phyloP scores from a whole-genome alignment of 306 rosid genomes.

The Corylus americana region DNA sequence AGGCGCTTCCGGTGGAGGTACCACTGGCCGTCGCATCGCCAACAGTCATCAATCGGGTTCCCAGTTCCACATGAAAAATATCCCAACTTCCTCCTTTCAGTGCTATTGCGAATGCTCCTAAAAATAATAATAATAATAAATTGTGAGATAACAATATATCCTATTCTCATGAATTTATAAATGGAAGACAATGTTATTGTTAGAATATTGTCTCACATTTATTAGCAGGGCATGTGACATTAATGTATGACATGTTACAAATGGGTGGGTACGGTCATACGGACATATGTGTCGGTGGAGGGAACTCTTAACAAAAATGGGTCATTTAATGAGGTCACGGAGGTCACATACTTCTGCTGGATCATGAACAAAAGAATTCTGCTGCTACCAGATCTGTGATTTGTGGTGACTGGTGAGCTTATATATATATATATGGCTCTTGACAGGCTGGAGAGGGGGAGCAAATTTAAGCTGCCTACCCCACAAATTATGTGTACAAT shows the following conservation, averaged over 20 bases:
- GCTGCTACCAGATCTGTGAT: slow-evolving; percentile 34
- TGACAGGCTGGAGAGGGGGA: slow-evolving; percentile 65
- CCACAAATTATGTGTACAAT: slow-evolving; percentile 29
- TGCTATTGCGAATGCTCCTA: slow-evolving; percentile 65
- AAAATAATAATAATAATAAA: too few species aligned
- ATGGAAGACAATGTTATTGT: neutral
- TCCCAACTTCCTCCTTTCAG: slow-evolving; percentile 69
- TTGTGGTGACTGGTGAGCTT: neutral
- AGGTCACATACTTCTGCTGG: slow-evolving; percentile 28
- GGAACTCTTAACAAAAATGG: slow-evolving; percentile 14
- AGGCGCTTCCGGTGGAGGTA: slow-evolving; percentile 60
- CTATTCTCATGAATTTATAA: too few species aligned
- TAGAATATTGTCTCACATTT: neutral
- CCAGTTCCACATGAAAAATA: slow-evolving; percentile 88
- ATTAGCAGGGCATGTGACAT: slow-evolving; percentile 15
- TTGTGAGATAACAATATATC: too few species aligned
- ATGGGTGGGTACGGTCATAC: slow-evolving; percentile 65
- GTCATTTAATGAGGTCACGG: slow-evolving; percentile 50
- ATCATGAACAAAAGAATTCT: slow-evolving; percentile 27
- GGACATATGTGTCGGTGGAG: slow-evolving; percentile 83
- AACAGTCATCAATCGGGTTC: slow-evolving; percentile 92
- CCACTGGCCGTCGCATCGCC: slow-evolving; percentile 93
- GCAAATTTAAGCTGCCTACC: slow-evolving; percentile 47
- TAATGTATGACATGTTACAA: slow-evolving; percentile 33
- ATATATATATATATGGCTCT: slow-evolving; percentile 16